Conservation (phyloP, 805 yeast genomes). For the Saturnispora gosingensis region DNA sequence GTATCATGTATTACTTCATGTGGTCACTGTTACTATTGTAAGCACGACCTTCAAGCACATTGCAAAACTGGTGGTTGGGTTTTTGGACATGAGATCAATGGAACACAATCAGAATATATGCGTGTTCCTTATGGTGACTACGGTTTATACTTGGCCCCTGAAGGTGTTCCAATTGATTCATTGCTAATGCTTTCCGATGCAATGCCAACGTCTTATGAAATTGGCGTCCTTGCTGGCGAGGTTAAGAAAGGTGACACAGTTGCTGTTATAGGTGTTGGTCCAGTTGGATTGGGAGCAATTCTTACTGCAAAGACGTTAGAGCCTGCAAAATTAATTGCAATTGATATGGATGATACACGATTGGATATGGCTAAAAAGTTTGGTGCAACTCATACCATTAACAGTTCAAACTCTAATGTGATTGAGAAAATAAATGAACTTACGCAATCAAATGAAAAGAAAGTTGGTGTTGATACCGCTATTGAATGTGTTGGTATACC, state of each 20-base stretch:
- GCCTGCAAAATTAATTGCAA: slow-evolving; percentile 47
- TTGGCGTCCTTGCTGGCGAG: slow-evolving; percentile 50
- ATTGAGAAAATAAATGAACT: slow-evolving; percentile 22
- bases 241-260: slow-evolving; percentile 47
- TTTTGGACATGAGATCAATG: slow-evolving; percentile 50
- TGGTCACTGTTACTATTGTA: slow-evolving; percentile 48
- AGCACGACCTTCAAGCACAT: slow-evolving; percentile 48
- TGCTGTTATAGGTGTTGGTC: slow-evolving; percentile 60
- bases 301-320: slow-evolving; percentile 44
- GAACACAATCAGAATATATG: slow-evolving; percentile 57
- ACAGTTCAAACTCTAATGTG: slow-evolving; percentile 38
- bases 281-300: slow-evolving; percentile 58
- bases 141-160: slow-evolving; percentile 30
- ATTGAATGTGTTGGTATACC: slow-evolving; percentile 61
- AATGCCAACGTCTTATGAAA: slow-evolving; percentile 59
- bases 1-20: slow-evolving; percentile 62
- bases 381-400: slow-evolving; percentile 52
- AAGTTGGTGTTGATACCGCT: slow-evolving; percentile 53
- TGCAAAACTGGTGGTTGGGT: slow-evolving; percentile 41
- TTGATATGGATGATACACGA: slow-evolving; percentile 52
- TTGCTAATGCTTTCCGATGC: slow-evolving; percentile 56
- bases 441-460: slow-evolving; percentile 20
- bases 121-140: slow-evolving; percentile 43
- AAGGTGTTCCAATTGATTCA: slow-evolving; percentile 32
- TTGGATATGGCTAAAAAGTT: slow-evolving; percentile 46